Evolutionary conservation across 2,329 filamentous ascomycete species (phyloP).

Genomic region (Pseudogymnoascus sp.): DNA sequence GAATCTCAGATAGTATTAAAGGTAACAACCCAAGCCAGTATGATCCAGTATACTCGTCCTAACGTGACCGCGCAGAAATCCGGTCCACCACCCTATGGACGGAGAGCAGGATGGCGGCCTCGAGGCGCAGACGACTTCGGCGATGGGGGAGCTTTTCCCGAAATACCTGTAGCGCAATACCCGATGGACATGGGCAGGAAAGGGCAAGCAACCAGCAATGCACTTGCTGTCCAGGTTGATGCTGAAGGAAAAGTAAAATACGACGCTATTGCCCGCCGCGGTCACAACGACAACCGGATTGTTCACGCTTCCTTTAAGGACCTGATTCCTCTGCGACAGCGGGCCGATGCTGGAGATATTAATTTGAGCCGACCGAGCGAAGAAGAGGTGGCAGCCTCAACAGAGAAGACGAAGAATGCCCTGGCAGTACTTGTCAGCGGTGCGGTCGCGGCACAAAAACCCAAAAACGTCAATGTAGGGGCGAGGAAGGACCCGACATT

Average conservation of each 20-base stretch:
- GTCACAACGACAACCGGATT: slow-evolving; percentile 74
- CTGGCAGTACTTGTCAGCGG: slow-evolving; percentile 75
- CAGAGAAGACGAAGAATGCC: slow-evolving; percentile 82
- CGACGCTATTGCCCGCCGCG: slow-evolving; percentile 85
- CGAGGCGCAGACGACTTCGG: slow-evolving; percentile 85
- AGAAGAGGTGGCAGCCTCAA: slow-evolving; percentile 75
- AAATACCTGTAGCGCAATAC: slow-evolving; percentile 89
- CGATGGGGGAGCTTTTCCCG: slow-evolving; percentile 92
- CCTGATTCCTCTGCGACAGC: slow-evolving; percentile 85
- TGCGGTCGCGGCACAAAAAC: slow-evolving; percentile 85
- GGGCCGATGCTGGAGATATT: slow-evolving; percentile 86
- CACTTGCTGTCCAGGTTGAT: slow-evolving; percentile 86
- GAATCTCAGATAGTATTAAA: slow-evolving; percentile 78
- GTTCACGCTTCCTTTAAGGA: slow-evolving; percentile 97
- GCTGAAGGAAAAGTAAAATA: slow-evolving; percentile 91
- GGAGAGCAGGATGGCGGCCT: slow-evolving; percentile 84
- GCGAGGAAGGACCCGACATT: slow-evolving; percentile 79
- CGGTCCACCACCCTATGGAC: slow-evolving; percentile 81
- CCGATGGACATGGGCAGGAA: slow-evolving; percentile 92
- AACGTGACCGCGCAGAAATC: slow-evolving; percentile 46
- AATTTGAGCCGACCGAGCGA: slow-evolving; percentile 76
- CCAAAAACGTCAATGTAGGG: slow-evolving; percentile 86
- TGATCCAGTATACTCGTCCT: slow-evolving; percentile 12
- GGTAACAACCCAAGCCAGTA: slow-evolving; percentile 34
- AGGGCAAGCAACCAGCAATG: slow-evolving; percentile 63